Evolutionary conservation across 2,329 filamentous ascomycete genomes (phyloP).

Genomic region (Beauveria varroae): DNA sequence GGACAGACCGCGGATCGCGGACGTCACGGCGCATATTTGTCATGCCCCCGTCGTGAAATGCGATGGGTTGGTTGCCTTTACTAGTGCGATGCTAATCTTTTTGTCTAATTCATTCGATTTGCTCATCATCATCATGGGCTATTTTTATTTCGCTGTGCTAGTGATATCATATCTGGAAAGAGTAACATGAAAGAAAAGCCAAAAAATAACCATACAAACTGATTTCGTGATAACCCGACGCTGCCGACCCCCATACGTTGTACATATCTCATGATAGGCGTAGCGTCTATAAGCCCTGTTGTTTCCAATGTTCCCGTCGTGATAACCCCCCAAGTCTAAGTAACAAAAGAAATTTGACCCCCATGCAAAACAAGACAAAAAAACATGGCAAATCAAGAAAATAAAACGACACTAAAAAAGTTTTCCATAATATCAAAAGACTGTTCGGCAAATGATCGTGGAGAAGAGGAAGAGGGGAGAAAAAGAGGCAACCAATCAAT

Average conservation of each 20-base stretch:
- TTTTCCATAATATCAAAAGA: slow-evolving; percentile 1
- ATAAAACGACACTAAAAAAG: neutral
- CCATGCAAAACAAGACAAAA: neutral
- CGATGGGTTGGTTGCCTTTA: no score
- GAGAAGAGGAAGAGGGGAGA: neutral
- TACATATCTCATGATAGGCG: slow-evolving; percentile 1
- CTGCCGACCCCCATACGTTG: neutral
- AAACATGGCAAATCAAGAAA: slow-evolving; percentile 2
- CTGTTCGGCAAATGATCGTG: neutral
- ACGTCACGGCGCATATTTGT: neutral
- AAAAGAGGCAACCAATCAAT: neutral
- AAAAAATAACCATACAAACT: neutral
- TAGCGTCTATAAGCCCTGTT: slow-evolving; percentile 11
- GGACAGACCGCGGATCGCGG: neutral
- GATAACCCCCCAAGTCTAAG: neutral
- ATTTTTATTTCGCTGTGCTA: neutral
- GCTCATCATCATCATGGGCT: neutral
- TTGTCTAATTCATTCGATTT: neutral
- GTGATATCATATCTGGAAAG: neutral
- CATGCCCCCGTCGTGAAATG: neutral
- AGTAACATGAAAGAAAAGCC: neutral
- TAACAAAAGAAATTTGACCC: slow-evolving; percentile 4
- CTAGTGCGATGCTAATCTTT: no score
- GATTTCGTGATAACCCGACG: neutral
- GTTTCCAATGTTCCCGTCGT: neutral